Conservation (phyloP, 1,284 basidiomycete genomes). For the Rhodotorula sp. region DNA sequence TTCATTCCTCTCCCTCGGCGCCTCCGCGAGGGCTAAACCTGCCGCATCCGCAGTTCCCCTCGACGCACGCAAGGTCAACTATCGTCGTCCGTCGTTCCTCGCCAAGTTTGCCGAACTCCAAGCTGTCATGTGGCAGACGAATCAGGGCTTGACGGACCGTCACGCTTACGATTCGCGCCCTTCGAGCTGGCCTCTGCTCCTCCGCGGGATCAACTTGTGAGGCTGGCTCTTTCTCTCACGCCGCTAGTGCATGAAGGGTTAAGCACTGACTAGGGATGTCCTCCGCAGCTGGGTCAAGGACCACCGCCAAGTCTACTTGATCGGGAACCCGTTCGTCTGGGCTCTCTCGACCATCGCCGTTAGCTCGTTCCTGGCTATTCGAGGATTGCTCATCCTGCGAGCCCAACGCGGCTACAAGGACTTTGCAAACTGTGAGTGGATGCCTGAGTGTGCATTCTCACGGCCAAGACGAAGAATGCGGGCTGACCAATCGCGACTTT, state of each 20-base stretch:
- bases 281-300: constrained; percentile 91
- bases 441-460: neutral
- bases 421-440: constrained; percentile 72
- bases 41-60: constrained; percentile 64
- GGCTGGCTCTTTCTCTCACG: neutral
- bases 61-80: constrained; percentile 76
- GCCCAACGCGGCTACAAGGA: constrained; percentile 88
- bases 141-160: constrained; percentile 88
- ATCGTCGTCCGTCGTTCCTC: constrained; percentile 75
- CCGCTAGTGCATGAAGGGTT: neutral
- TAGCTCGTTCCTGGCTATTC: constrained; percentile 63
- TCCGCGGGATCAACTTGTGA: constrained; percentile 71
- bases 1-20: no score
- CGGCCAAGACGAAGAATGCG: no score
- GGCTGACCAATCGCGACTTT: no score
- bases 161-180: constrained; percentile 95
- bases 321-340: constrained; percentile 94
- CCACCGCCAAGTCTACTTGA: constrained; percentile 88
- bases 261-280: neutral
- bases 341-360: constrained; percentile 76
- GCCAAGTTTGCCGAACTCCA: constrained; percentile 90
- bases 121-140: constrained; percentile 97
- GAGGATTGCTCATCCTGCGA: constrained; percentile 78
- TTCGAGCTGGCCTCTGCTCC: constrained; percentile 79
- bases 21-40: no score